Percentiles rank a stretch among this genome's conserved stretches.
These are phyloP conservation scores for Aphanomyces invadans DNA, from an alignment of 352 stramenopile genomes.

Conservation along the genomic window DNA sequence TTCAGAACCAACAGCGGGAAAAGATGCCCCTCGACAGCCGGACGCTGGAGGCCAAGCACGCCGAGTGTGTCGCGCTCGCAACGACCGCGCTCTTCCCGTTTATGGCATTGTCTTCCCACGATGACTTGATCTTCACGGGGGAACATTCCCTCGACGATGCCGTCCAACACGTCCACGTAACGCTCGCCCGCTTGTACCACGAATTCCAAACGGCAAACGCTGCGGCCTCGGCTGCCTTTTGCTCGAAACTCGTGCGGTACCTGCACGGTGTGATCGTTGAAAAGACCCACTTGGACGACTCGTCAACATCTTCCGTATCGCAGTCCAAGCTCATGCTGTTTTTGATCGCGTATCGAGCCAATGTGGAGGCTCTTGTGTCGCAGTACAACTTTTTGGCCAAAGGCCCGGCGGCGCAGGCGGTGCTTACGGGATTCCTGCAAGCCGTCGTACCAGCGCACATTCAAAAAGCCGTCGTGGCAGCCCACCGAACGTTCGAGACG, in stretches of 20 bases:
- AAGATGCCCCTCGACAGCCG: neutral
- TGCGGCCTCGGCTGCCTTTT: neutral
- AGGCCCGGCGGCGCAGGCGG: neutral
- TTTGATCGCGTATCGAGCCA: slow-evolving; percentile 15
- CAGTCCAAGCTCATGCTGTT: slow-evolving; percentile 8
- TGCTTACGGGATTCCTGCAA: slow-evolving; percentile 5
- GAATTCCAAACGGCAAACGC: slow-evolving; percentile 6
- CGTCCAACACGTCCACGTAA: neutral
- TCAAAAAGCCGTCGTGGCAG: neutral
- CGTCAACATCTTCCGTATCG: neutral
- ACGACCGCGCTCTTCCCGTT: neutral
- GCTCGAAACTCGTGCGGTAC: slow-evolving; percentile 1
- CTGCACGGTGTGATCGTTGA: neutral
- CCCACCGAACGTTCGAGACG: neutral
- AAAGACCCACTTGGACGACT: slow-evolving; percentile 13
- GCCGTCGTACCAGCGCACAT: slow-evolving; percentile 2
- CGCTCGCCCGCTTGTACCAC: neutral
- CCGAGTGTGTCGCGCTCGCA: neutral
- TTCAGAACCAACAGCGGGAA: slow-evolving; percentile 9
- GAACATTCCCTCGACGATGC: neutral
- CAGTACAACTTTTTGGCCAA: slow-evolving; percentile 19
- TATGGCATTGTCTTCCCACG: neutral
- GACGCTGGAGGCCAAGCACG: neutral
- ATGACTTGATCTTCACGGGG: slow-evolving; percentile 6
- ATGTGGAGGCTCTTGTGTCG: slow-evolving; percentile 14